Evolutionary conservation across 2,329 filamentous ascomycete species (phyloP).

Genomic region (Periconia sp.): DNA sequence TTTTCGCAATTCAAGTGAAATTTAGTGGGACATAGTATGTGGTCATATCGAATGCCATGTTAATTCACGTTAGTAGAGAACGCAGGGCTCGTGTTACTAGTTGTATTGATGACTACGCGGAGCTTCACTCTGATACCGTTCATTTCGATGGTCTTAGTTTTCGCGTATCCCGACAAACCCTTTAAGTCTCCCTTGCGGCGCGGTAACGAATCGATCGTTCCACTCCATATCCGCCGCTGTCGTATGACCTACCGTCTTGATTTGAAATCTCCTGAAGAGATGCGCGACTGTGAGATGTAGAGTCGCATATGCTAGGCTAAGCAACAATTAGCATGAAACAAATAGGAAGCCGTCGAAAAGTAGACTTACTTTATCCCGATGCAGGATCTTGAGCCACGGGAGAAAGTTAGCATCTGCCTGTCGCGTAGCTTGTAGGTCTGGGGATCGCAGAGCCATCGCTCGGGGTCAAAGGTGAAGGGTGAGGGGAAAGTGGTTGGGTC

Average conservation of each 20-base stretch:
- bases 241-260: slow-evolving; percentile 16
- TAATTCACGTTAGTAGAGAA: too few relatives aligned
- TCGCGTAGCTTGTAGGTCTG: slow-evolving; percentile 16
- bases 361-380: too few relatives aligned
- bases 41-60: too few relatives aligned
- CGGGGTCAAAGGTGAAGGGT: slow-evolving; percentile 16
- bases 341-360: too few relatives aligned
- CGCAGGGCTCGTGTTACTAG: too few relatives aligned
- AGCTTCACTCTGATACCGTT: too few relatives aligned
- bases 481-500: slow-evolving; percentile 15
- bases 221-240: slow-evolving; percentile 21
- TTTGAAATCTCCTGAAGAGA: slow-evolving; percentile 18
- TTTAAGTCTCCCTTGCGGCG: slow-evolving; percentile 13
- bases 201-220: slow-evolving; percentile 19
- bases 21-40: too few relatives aligned
- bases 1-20: too few relatives aligned
- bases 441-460: slow-evolving; percentile 19
- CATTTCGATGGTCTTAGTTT: too few relatives aligned
- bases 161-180: slow-evolving; percentile 14
- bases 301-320: slow-evolving; percentile 19
- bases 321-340: too few relatives aligned
- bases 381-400: slow-evolving; percentile 12
- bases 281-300: slow-evolving; percentile 19
- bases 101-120: too few relatives aligned
- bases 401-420: slow-evolving; percentile 18